Base-by-base conservation (phyloP, 306 rosid genomes). In the Boehmeria nivea region DNA sequence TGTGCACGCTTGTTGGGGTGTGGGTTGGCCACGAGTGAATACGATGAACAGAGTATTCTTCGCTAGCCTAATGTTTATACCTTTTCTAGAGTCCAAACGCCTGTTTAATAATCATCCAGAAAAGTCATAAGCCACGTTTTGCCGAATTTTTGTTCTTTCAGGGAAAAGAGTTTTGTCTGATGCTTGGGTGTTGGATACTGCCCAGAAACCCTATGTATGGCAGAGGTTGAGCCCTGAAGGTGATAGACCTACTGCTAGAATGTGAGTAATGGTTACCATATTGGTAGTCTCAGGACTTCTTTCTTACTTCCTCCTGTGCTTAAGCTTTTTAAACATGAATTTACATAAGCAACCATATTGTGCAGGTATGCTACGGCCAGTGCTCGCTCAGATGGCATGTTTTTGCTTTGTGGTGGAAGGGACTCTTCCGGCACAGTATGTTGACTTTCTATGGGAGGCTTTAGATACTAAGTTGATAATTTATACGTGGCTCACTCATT, bases 371-470 rank as follows among this genome's bases (percentile, higher is more conserved):
- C 96, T 20, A 93, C 99, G 54, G 99, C 94, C 55, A 85, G 99
- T 79, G 86, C 96, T 43, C 99, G 99, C 53, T 81, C 99, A 70
- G 99, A 93, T 79, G 99, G 99, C 64, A 93, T 93, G 99, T 83
- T 93, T 81, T 73, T 93, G 74, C 90, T 93, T 64, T 93, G 99
- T 59, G 99, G 99, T 58, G 99, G 99, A 79, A 83, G 99, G 66
- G 99, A 93, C 54, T 57, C 89, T 71, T 77, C 96, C 63, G 96
- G 96, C 65, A 71, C 86, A 51, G 99, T 93, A 88, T 66, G 85
- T 70, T 15, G 54, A 67, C 68, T 55, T 70, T 64, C 28, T 54
- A 6, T 60, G 31, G 17, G 12, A 46, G 65, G n/a, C n/a, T 46
- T 68, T 38, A 46, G 55, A n/a, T 2, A 11, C 37, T 5, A 50